Base-by-base conservation (phyloP, 139 green algal species). In the Chlamydomonas incerta region DNA sequence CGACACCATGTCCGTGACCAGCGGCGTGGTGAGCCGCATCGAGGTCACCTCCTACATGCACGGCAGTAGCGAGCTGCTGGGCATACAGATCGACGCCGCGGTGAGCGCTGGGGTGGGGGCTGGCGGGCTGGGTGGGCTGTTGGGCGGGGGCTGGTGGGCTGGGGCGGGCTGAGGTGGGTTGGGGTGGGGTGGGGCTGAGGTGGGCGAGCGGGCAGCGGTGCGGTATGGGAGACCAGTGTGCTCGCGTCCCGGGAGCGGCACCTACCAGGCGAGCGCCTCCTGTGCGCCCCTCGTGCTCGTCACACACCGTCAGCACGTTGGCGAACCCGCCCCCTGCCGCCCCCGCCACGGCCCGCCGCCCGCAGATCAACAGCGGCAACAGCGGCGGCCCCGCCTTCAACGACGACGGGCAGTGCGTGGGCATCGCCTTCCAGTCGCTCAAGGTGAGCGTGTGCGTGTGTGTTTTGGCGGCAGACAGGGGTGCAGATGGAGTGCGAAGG, bases 1-100 rank as follows among this genome's bases (percentile, higher is more conserved):
- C 1, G 97, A 99, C 91, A 97, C 91, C 31, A 97, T 99, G 82
- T 92, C 87, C 15, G 92, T 98, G 1, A 95, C 91, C 4, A 89
- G 74, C 29, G 92, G 92, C 10, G 92, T 95, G 37, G 91, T 95
- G 14, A 88, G 62, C 20, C 83, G 90, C 58, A 97, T 99, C 55
- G 95, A 99, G 90, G 96, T 91, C 26, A 99, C 97, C 3, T 85
- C 92, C 21, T 99, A 99, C 84, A 92, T 92, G 60, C 97, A 99
- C 83, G 96, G 96, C 58, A 88, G 89, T 9, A 89, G 92, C 58
- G 93, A 97, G 88, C 94, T 99, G 52, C 95, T 99, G 74, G 96
- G 93, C 9, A 90, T 98, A 33, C 95, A 98, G 90, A 91, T 94
- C 47, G 92, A 95, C 66, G 95, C 95, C 29, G 93, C 94, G 74